Percentiles rank a stretch among this genome's conserved stretches.
Evolutionary conservation across 179 eudicot genomes (phyloP).

Genomic region (Dionaea muscipula): DNA sequence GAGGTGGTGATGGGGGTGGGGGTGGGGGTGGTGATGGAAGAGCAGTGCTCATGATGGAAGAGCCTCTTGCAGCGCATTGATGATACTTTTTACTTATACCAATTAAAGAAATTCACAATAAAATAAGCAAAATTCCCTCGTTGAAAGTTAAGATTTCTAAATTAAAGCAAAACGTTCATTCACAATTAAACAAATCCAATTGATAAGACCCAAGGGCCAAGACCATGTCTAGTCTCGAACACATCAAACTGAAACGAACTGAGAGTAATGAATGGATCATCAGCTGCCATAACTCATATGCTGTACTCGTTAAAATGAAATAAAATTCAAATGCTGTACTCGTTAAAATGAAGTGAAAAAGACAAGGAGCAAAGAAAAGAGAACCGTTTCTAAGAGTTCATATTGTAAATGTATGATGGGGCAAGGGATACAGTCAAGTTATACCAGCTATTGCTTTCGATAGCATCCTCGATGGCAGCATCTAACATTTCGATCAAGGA

Average conservation of each 20-base stretch:
- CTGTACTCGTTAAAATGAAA: neutral
- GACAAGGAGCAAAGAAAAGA: neutral
- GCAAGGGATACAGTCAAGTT: constrained; percentile 1
- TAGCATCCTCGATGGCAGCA: constrained; percentile 77
- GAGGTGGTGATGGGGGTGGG: no score
- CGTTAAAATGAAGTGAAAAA: neutral
- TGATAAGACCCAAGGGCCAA: neutral
- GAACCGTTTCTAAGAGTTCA: no score
- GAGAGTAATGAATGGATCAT: neutral
- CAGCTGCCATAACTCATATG: neutral
- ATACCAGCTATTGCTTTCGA: constrained; percentile 91
- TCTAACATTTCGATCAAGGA: constrained; percentile 82
- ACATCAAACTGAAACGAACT: neutral
- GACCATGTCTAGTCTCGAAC: neutral
- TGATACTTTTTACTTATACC: no score
- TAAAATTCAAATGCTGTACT: neutral
- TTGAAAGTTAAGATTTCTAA: neutral
- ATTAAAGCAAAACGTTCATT: neutral
- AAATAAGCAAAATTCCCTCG: neutral
- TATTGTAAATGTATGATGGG: neutral
- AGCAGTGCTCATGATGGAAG: no score
- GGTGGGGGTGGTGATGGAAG: no score
- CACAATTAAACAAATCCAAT: neutral
- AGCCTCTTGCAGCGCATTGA: no score
- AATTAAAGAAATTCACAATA: no score